Evolutionary conservation across 768 basidiomycete species (phyloP).

Genomic region (Mycena sanguinolenta): DNA sequence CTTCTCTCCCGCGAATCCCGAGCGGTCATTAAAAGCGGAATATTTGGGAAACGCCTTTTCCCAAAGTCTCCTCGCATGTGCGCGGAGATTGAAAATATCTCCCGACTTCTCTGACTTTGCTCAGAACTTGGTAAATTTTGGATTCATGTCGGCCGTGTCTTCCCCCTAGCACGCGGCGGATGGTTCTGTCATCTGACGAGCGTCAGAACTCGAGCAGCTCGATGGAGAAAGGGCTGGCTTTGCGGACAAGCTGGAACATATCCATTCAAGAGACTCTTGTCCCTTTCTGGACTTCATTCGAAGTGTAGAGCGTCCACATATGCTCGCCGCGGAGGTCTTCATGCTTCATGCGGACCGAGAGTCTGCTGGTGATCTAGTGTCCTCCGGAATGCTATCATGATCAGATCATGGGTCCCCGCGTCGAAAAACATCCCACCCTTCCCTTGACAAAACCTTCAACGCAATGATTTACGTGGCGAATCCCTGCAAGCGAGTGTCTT

Average conservation of each 20-base stretch:
- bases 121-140: constrained; percentile 1
- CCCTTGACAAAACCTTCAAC: not conserved
- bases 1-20: not conserved
- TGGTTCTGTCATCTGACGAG: constrained; percentile 30
- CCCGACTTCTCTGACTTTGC: constrained; percentile 18
- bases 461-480: not conserved
- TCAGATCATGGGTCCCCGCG: constrained; percentile 8
- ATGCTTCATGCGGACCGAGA: constrained; percentile 3
- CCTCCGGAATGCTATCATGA: not conserved
- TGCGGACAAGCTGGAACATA: not conserved
- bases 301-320: not conserved
- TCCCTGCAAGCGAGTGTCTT: not conserved
- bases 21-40: not conserved
- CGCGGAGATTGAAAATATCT: not conserved
- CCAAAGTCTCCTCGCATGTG: constrained; percentile 21
- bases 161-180: constrained; percentile 16
- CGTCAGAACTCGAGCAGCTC: constrained; percentile 8
- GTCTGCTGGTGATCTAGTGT: constrained; percentile 1
- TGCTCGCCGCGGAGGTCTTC: not conserved
- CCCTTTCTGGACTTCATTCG: constrained; percentile 9
- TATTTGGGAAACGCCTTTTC: not conserved
- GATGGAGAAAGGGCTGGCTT: constrained; percentile 12
- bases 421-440: not conserved
- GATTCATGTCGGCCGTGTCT: constrained; percentile 18
- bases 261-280: constrained; percentile 3